Evolutionary conservation across 176 grass and related monocot species (phyloP).

Genomic region (Carex pumila): DNA sequence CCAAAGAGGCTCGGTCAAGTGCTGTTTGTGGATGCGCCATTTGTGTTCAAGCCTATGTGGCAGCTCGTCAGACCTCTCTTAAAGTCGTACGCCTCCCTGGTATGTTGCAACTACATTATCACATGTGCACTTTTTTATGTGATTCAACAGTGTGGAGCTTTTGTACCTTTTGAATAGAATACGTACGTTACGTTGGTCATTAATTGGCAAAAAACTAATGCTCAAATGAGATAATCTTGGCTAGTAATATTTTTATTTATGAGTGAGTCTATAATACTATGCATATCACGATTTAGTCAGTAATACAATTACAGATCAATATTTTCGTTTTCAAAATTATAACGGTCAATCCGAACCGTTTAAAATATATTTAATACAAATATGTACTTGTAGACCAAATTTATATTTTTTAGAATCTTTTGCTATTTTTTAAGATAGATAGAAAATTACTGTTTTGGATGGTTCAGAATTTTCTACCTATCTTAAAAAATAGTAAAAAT

Average conservation of each 20-base stretch:
- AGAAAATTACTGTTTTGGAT: too few relatives aligned
- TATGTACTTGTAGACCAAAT: too few relatives aligned
- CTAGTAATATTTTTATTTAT: background rate
- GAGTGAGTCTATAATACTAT: too few relatives aligned
- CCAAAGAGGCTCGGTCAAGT: slow-evolving; percentile 76
- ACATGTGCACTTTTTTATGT: background rate
- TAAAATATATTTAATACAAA: too few relatives aligned
- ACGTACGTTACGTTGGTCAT: background rate
- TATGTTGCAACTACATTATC: slow-evolving; percentile 19
- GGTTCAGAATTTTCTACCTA: too few relatives aligned
- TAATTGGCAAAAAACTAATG: background rate
- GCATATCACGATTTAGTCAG: too few relatives aligned
- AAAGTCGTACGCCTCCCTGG: slow-evolving; percentile 74
- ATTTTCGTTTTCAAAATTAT: too few relatives aligned
- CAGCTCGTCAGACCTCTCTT: slow-evolving; percentile 79
- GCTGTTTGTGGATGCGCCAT: slow-evolving; percentile 82
- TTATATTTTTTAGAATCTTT: too few relatives aligned
- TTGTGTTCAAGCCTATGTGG: slow-evolving; percentile 88
- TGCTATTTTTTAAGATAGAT: too few relatives aligned
- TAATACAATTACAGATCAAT: too few relatives aligned
- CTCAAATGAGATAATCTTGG: background rate
- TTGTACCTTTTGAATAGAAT: background rate
- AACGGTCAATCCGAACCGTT: too few relatives aligned
- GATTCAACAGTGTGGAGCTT: background rate
- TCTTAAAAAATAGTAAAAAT: too few relatives aligned